These are phyloP conservation scores for Vanderwaltozyma polyspora DNA, from an alignment of 805 yeast genomes.

Conservation along the genomic window DNA sequence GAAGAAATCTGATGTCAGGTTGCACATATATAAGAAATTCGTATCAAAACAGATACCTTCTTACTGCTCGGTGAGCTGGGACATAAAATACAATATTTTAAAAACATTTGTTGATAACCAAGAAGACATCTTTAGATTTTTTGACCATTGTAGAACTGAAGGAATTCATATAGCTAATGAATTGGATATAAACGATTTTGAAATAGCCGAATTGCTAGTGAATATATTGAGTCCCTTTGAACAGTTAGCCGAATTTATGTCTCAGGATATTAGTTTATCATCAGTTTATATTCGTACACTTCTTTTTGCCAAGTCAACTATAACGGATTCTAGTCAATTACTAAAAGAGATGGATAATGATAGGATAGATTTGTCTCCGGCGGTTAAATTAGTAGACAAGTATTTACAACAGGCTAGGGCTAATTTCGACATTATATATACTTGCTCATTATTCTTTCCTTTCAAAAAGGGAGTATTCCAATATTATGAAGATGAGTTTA, in stretches of 20 bases:
- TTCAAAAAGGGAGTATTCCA: too few relatives aligned
- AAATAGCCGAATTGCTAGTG: too few relatives aligned
- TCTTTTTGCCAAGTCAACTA: too few relatives aligned
- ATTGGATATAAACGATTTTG: background rate
- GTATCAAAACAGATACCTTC: background rate
- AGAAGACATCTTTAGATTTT: background rate
- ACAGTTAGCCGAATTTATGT: background rate
- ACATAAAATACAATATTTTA: background rate
- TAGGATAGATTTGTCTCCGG: too few relatives aligned
- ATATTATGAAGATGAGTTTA: too few relatives aligned
- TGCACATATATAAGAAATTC: background rate
- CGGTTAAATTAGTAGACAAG: too few relatives aligned
- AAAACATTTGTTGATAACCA: background rate
- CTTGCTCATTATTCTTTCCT: too few relatives aligned
- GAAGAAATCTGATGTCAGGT: background rate
- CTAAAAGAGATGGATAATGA: too few relatives aligned
- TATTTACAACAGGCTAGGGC: too few relatives aligned
- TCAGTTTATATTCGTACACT: background rate
- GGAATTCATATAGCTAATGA: background rate
- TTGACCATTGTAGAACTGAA: background rate
- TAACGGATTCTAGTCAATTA: too few relatives aligned
- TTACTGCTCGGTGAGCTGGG: background rate
- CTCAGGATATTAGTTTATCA: background rate
- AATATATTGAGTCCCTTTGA: background rate
- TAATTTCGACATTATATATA: too few relatives aligned